Evolutionary conservation across 1,284 basidiomycete genomes (phyloP).

Genomic region (Paramarasmius palmivorus): DNA sequence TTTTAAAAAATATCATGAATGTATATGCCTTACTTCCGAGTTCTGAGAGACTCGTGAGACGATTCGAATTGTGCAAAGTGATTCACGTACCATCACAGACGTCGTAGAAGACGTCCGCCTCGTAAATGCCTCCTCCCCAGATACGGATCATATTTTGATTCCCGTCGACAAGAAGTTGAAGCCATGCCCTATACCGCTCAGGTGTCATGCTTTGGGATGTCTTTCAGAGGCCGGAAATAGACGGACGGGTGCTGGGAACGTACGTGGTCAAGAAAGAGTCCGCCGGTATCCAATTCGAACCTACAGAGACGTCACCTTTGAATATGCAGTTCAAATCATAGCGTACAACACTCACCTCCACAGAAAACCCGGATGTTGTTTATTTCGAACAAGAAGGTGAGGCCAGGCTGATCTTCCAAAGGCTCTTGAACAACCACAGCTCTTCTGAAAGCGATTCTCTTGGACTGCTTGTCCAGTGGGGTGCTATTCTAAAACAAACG

Average conservation of each 20-base stretch:
- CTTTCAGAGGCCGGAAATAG: background rate
- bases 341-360: constrained; percentile 53
- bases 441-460: constrained; percentile 77
- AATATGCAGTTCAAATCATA: background rate
- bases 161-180: constrained; percentile 73
- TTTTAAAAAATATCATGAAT: no score
- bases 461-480: constrained; percentile 47
- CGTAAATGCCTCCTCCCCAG: constrained; percentile 87
- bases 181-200: constrained; percentile 68
- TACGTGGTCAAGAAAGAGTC: constrained; percentile 85
- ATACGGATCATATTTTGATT: constrained; percentile 85
- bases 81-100: constrained; percentile 67
- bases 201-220: constrained; percentile 41
- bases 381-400: constrained; percentile 85
- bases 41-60: constrained; percentile 41
- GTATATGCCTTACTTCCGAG: constrained; percentile 57
- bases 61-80: constrained; percentile 5
- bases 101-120: constrained; percentile 76
- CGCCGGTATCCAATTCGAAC: constrained; percentile 92
- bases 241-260: constrained; percentile 19
- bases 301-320: constrained; percentile 29
- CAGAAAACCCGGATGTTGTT: constrained; percentile 88
- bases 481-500: constrained; percentile 42
- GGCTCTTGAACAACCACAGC: constrained; percentile 75
- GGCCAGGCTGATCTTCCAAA: constrained; percentile 70